Conservation (phyloP, 495 filamentous ascomycete species). For the Mycothermus thermophilus region DNA sequence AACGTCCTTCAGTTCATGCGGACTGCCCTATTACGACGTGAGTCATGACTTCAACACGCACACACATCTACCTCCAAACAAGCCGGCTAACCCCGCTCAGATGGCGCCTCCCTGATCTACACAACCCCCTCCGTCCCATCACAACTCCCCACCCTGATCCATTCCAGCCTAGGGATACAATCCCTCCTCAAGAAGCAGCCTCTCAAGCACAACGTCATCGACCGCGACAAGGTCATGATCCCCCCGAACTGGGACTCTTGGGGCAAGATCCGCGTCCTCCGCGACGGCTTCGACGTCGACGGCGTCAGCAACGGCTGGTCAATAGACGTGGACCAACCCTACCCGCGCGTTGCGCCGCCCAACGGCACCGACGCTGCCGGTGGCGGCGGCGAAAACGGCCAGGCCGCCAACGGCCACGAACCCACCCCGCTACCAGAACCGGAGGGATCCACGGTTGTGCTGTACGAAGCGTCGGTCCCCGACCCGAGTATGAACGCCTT, state of each 20-base stretch:
- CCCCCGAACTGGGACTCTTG: constrained; percentile 97
- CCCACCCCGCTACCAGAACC: constrained; percentile 15
- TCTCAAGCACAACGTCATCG: constrained; percentile 89
- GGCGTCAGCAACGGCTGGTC: constrained; percentile 71
- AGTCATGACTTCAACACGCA: too few species aligned
- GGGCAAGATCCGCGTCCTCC: constrained; percentile 87
- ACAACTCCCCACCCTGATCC: constrained; percentile 66
- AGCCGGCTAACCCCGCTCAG: too few species aligned
- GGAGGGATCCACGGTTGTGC: constrained; percentile 45
- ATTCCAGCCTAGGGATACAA: constrained; percentile 78
- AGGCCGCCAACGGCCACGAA: constrained; percentile 14
- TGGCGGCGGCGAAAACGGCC: constrained; percentile 4
- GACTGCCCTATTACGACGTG: constrained; percentile 76
- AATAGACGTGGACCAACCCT: constrained; percentile 54
- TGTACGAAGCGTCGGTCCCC: constrained; percentile 69
- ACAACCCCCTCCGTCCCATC: constrained; percentile 68
- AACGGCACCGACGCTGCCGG: constrained; percentile 4
- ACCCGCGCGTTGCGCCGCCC: constrained; percentile 12
- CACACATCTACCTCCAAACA: too few species aligned
- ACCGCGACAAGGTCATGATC: constrained; percentile 85
- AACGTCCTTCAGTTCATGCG: constrained; percentile 78
- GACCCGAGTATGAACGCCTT: constrained; percentile 52
- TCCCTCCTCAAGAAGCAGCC: constrained; percentile 72
- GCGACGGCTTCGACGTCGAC: constrained; percentile 93
- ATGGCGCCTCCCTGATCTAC: constrained; percentile 84